Base-by-base conservation (phyloP, 108 stramenopile genomes). In the Aurantiochytrium sp. region DNA sequence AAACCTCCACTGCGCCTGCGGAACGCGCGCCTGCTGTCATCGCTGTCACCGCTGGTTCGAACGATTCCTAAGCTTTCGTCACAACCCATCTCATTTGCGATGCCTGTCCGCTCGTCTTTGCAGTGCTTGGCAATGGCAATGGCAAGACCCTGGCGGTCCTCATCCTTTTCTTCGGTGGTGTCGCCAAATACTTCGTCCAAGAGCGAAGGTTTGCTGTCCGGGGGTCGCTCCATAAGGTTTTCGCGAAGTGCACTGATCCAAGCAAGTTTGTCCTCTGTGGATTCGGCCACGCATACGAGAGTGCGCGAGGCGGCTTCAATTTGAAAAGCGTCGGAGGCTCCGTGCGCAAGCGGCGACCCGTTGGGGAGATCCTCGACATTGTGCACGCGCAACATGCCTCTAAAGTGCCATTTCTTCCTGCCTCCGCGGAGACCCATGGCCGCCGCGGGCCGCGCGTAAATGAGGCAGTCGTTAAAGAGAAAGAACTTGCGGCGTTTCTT, bases 401-500 rank as follows among this genome's bases (percentile, higher is more conserved):
- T 12, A 28, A 83, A 83, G 19, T 83, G 76, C 76, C 76, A 83
- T 23, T 83, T 83, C 25, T 47, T 53, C 5, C 49, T 83, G 19
- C 51, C 64, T 6, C 25, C 51, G 19, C 51, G 45, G 3, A 83
- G 76, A 12, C 45, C 45, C 49, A 53, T 2, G 10, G 45, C 49
- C 19, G 45, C n/a, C n/a, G 28, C 49, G 2, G 76, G 76, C 18
- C 76, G 76, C 19, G 76, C 76, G 51, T 83, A 83, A 16, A 83
- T 4, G 19, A 83, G 45, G 51, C 76, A 83, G 51, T 83, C 76
- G 76, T 83, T 53, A 23, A 83, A 83, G 12, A 83, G 25, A 4
- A 83, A 83, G 28, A 83, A 53, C 76, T 83, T 83, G 23, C 76
- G 76, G 23, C 76, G 45, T 23, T 83, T 83, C 51, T 83, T 83